Percentiles rank a stretch among this genome's conserved stretches.
phyloP scores from a whole-genome alignment of 2,329 filamentous ascomycete genomes.

The Monosporascus sp. region DNA sequence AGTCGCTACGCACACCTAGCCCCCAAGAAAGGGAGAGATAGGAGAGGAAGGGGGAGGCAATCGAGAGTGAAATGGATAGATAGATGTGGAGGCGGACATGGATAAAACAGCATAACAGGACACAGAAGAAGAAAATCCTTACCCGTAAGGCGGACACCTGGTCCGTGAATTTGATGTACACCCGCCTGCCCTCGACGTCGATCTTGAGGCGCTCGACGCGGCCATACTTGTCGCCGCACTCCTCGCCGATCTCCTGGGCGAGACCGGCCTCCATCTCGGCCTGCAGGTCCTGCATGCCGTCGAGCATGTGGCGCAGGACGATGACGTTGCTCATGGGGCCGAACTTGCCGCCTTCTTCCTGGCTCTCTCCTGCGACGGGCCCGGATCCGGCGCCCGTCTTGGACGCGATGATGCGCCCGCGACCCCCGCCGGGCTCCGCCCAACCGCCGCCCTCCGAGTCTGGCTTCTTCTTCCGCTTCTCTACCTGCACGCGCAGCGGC shows the following conservation, averaged over 20 bases:
- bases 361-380: constrained; percentile 12
- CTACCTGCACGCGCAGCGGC: constrained; percentile 75
- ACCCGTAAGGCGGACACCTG: constrained; percentile 78
- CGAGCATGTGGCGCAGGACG: constrained; percentile 77
- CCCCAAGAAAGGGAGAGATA: constrained; percentile 1
- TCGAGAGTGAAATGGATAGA: neutral
- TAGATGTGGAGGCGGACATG: neutral
- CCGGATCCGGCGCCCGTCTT: constrained; percentile 33
- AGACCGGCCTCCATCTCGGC: constrained; percentile 71
- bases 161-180: constrained; percentile 92
- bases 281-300: constrained; percentile 70
- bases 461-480: constrained; percentile 74
- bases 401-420: constrained; percentile 74
- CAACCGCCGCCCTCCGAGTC: constrained; percentile 77
- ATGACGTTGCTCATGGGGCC: constrained; percentile 77
- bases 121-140: constrained; percentile 31
- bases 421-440: constrained; percentile 59
- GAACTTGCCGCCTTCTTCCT: constrained; percentile 45
- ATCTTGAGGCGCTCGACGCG: constrained; percentile 76
- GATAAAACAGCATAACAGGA: no score
- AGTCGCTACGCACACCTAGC: neutral
- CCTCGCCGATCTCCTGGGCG: constrained; percentile 91
- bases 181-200: constrained; percentile 56
- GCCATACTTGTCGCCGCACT: constrained; percentile 86
- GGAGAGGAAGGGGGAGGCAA: neutral